Base-by-base conservation (phyloP, 2,329 filamentous ascomycete genomes). In the Zymoseptoria pseudotritici region DNA sequence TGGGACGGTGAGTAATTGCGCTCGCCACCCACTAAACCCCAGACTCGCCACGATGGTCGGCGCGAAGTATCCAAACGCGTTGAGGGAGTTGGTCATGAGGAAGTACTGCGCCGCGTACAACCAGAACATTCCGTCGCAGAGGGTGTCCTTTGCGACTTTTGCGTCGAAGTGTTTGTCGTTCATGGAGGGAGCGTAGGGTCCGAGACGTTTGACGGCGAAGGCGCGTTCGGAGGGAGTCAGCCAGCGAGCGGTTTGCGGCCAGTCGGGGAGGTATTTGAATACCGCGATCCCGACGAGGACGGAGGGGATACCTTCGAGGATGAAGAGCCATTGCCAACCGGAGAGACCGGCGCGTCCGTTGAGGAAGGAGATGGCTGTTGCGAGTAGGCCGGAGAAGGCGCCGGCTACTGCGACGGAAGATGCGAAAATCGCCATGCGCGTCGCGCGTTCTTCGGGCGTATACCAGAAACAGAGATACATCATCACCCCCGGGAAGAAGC, bases 401-500 rank as follows among this genome's bases (percentile, higher is more conserved):
- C 83, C 85, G 21, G 89, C 88, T 60, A 92, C 88, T 68, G 87
- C 89, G 22, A 83, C 86, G 0, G 88, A 88, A 0, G 88, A 89
- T 66, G 91, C 92, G 75, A 91, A 91, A 60, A 90, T 76, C 42
- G 87, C 87, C 1, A 90, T 77, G 2, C 88, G 83, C 8, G 87
- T 79, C 5, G 87, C 87, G 2, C 91, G 80, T 70, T 91, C 88
- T 31, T 83, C 84, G 57, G 88, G 82, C 17, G 86, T 82, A 71
- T 91, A 91, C 72, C 90, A 90, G 2, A 76, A 77, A 0, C 78
- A 79, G 54, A 78, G 70, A 62, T 86, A 86, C 72, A 85, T 86
- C 61, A 85, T 85, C 20, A 89, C 86, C 3, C 88, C 74, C 0
- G 87, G 86, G 68, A 89, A 89, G 74, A 89, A 89, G 2, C 82